Evolutionary conservation across 208 protist species (phyloP).

Genomic region (Borovskyia barvae): DNA sequence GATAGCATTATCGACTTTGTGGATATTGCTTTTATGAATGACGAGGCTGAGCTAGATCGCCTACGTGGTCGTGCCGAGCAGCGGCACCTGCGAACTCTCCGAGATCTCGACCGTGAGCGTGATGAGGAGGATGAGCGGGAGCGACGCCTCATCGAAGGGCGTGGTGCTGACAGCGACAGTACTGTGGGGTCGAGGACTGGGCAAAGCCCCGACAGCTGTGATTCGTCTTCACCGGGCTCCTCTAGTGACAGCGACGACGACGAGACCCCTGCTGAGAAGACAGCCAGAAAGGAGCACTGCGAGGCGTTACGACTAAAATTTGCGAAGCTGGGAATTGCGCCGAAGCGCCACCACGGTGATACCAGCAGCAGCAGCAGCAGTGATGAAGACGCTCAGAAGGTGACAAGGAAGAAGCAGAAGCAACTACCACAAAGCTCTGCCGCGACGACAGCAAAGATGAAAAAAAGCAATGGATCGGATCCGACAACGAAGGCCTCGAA

Average conservation of each 20-base stretch:
- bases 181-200: no score
- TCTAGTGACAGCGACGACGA: not conserved
- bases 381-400: not conserved
- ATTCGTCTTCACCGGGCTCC: not conserved
- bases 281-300: constrained; percentile 1
- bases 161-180: not conserved
- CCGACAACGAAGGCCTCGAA: not conserved
- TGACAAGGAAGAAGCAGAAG: not conserved
- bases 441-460: constrained; percentile 1
- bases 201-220: not conserved
- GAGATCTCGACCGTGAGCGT: constrained; percentile 57
- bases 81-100: constrained; percentile 72
- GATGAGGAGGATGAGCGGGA: constrained; percentile 35
- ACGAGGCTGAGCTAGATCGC: constrained; percentile 70
- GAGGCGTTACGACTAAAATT: constrained; percentile 9
- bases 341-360: not conserved
- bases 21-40: constrained; percentile 80
- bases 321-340: not conserved
- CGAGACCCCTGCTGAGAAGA: constrained; percentile 2
- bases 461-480: not conserved
- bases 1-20: constrained; percentile 91
- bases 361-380: constrained; percentile 18
- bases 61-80: constrained; percentile 74
- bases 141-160: constrained; percentile 9
- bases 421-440: not conserved